Evolutionary conservation across 75 land plant species (phyloP).

Genomic region (Sequoiadendron giganteum): DNA sequence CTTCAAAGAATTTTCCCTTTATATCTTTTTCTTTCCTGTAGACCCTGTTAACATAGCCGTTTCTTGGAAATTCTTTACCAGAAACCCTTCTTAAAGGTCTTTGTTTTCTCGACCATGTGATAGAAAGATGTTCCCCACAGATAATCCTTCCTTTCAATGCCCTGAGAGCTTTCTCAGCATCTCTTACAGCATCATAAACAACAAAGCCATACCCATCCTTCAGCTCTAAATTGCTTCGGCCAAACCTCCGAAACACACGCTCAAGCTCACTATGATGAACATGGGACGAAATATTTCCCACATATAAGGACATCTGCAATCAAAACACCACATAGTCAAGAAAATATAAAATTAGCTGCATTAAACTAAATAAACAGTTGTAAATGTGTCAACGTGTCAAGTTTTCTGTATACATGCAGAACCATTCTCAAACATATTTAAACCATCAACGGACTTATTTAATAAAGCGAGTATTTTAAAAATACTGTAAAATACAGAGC

Average conservation of each 20-base stretch:
- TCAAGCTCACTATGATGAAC: slow-evolving; percentile 40
- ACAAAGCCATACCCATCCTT: slow-evolving; percentile 63
- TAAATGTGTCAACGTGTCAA: background rate
- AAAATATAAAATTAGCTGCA: background rate
- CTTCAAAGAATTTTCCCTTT: slow-evolving; percentile 11
- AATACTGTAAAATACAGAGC: background rate
- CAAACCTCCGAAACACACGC: slow-evolving; percentile 47
- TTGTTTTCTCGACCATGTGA: slow-evolving; percentile 57
- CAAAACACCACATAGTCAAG: background rate
- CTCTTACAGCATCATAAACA: slow-evolving; percentile 42
- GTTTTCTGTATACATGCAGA: background rate
- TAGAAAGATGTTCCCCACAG: slow-evolving; percentile 47
- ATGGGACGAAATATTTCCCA: slow-evolving; percentile 47
- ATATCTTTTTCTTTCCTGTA: slow-evolving; percentile 11
- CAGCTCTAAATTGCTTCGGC: slow-evolving; percentile 31
- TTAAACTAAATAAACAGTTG: background rate
- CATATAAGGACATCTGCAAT: slow-evolving; percentile 56
- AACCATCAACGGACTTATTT: background rate
- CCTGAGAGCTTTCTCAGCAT: slow-evolving; percentile 48
- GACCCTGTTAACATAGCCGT: slow-evolving; percentile 12
- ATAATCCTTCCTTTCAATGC: slow-evolving; percentile 46
- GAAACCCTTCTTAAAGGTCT: slow-evolving; percentile 21
- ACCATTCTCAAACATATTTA: background rate
- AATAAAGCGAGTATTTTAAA: background rate
- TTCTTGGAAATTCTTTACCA: slow-evolving; percentile 16